A percentile compares a stretch with the other conserved stretches of the same genome.
Evolutionary conservation across 441 rosid species (phyloP).

Genomic region (Pelargonium myrrhifolium): DNA sequence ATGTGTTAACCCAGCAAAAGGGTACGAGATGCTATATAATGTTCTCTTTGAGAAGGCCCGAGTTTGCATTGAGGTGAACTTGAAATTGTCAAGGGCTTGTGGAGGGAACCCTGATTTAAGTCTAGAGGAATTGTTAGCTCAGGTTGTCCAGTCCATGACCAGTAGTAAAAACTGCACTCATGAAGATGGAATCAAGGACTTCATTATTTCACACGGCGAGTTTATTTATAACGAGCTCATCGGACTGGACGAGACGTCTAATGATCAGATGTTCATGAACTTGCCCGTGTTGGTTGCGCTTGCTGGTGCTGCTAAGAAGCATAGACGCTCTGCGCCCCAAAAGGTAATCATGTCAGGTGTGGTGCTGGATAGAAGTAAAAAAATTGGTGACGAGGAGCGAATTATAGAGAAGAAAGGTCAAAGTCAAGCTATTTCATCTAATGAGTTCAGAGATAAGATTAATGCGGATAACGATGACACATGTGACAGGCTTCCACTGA

Average conservation of each 20-base stretch:
- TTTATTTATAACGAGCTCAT: conserved; percentile 70
- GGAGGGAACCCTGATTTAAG: conserved; percentile 62
- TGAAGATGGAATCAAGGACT: conserved; percentile 48
- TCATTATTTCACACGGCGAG: conserved; percentile 59
- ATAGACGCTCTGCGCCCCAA: conserved; percentile 22
- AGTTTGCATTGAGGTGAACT: conserved; percentile 59
- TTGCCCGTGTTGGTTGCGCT: conserved; percentile 55
- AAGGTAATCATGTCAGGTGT: conserved; percentile 22
- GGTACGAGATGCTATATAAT: conserved; percentile 42
- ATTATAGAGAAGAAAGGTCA: conserved; percentile 32
- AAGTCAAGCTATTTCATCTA: conserved; percentile 33
- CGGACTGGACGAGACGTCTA: conserved; percentile 64
- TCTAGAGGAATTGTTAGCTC: conserved; percentile 68
- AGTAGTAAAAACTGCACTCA: conserved; percentile 44
- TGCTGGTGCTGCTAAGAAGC: conserved; percentile 38
- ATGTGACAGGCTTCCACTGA: conserved; percentile 44
- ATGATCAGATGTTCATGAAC: conserved; percentile 38
- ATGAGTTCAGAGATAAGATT: conserved; percentile 49
- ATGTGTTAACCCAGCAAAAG: conserved; percentile 51
- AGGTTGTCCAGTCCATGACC: conserved; percentile 58
- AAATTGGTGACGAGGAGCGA: conserved; percentile 21
- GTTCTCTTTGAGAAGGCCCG: conserved; percentile 57
- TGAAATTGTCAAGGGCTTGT: conserved; percentile 42
- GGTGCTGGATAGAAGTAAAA: conserved; percentile 17
- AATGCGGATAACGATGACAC: conserved; percentile 44